Evolutionary conservation across 257 asterid genomes (phyloP).

Genomic region (Verbena officinalis): DNA sequence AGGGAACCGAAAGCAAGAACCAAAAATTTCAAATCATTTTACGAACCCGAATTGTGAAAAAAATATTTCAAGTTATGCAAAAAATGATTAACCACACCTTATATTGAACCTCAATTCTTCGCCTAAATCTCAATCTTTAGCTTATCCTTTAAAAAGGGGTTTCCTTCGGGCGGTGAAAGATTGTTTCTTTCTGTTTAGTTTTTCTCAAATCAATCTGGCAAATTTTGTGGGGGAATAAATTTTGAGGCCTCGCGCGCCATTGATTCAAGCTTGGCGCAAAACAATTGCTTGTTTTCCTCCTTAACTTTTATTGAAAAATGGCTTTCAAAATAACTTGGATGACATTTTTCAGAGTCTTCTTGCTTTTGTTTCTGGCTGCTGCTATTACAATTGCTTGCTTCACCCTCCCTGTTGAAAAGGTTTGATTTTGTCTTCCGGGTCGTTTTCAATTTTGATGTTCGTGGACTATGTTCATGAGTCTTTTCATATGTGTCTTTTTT

Average conservation of each 20-base stretch:
- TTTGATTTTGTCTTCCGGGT: constrained; percentile 16
- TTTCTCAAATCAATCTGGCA: constrained; percentile 43
- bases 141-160: constrained; percentile 2
- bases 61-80: not conserved
- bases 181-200: not conserved
- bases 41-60: not conserved
- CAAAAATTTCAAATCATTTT: not conserved
- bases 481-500: not conserved
- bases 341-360: constrained; percentile 49
- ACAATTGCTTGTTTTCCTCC: constrained; percentile 31
- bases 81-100: not conserved
- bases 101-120: constrained; percentile 2
- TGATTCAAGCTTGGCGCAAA: constrained; percentile 53
- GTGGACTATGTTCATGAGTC: not conserved
- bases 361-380: constrained; percentile 57
- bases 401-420: constrained; percentile 89
- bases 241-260: constrained; percentile 55
- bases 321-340: constrained; percentile 58
- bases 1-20: constrained; percentile 18
- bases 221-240: constrained; percentile 50
- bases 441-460: not conserved
- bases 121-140: constrained; percentile 5
- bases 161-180: constrained; percentile 25
- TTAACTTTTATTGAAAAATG: constrained; percentile 44
- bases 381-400: constrained; percentile 72